These are phyloP conservation scores for Paratinospora sagittata DNA, from an alignment of 164 flowering plant genomes.

Conservation along the genomic window DNA sequence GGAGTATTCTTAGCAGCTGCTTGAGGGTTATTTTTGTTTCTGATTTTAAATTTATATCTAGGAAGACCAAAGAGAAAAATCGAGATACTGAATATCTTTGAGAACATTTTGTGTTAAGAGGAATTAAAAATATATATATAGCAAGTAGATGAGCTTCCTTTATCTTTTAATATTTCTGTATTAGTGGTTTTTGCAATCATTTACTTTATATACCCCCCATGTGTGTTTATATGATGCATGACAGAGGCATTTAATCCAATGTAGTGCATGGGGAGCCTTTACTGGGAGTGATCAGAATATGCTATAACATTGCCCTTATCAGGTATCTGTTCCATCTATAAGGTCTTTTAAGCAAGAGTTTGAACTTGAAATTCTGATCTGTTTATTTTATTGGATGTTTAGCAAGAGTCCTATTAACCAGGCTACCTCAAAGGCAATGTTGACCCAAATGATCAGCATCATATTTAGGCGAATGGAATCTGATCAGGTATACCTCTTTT, in stretches of 20 bases:
- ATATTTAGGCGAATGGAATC: constrained; percentile 80
- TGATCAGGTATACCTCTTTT: constrained; percentile 36
- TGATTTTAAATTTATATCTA: neutral
- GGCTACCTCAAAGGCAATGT: constrained; percentile 95
- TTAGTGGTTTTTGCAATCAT: neutral
- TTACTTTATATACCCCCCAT: neutral
- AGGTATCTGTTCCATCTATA: constrained; percentile 39
- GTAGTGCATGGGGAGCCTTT: constrained; percentile 97
- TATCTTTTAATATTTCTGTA: neutral
- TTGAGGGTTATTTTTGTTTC: neutral
- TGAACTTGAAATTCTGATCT: constrained; percentile 10
- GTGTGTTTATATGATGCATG: neutral
- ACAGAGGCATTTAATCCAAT: neutral
- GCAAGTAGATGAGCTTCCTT: neutral
- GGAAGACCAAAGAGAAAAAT: neutral
- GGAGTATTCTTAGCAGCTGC: neutral
- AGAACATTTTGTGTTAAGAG: neutral
- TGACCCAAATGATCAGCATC: constrained; percentile 95
- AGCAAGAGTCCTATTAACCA: constrained; percentile 96
- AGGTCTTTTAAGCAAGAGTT: neutral
- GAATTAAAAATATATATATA: neutral
- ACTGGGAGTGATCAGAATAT: constrained; percentile 85
- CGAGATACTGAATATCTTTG: neutral
- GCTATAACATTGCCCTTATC: constrained; percentile 91
- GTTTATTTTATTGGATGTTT: constrained; percentile 17